A percentile compares a stretch with the other conserved stretches of the same genome.
These are phyloP conservation scores for Capillidium rhysosporum DNA, from an alignment of 371 early-diverging fungal species.

Conservation along the genomic window DNA sequence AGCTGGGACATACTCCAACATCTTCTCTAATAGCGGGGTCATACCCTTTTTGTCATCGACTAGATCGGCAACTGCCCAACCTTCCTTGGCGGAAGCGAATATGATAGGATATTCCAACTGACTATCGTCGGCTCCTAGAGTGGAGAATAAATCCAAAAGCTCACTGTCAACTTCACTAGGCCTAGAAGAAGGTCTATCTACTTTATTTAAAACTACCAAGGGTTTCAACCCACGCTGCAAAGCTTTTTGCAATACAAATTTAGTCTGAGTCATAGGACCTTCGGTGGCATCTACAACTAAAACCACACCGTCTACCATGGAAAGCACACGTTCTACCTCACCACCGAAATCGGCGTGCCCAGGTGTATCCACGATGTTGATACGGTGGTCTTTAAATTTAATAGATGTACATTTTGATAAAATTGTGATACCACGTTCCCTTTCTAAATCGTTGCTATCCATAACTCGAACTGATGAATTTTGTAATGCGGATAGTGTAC, in stretches of 20 bases:
- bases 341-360: slow-evolving; percentile 64
- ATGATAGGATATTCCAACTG: slow-evolving; percentile 50
- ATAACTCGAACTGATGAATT: slow-evolving; percentile 34
- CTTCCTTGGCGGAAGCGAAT: slow-evolving; percentile 58
- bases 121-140: slow-evolving; percentile 46
- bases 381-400: slow-evolving; percentile 25
- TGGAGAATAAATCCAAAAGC: slow-evolving; percentile 49
- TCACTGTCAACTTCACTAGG: slow-evolving; percentile 49
- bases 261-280: slow-evolving; percentile 70
- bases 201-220: slow-evolving; percentile 59
- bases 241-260: slow-evolving; percentile 60
- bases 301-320: slow-evolving; percentile 64
- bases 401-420: slow-evolving; percentile 52
- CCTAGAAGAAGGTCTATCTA: slow-evolving; percentile 47
- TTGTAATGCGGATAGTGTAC: slow-evolving; percentile 9
- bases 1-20: slow-evolving; percentile 35
- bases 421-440: slow-evolving; percentile 71
- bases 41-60: slow-evolving; percentile 21
- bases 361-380: slow-evolving; percentile 74
- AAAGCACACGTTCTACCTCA: slow-evolving; percentile 67
- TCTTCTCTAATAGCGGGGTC: slow-evolving; percentile 41
- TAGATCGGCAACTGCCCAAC: slow-evolving; percentile 39
- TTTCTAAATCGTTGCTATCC: slow-evolving; percentile 63
- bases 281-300: slow-evolving; percentile 64
- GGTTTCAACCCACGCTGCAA: slow-evolving; percentile 36